phyloP scores from a whole-genome alignment of 2,329 filamentous ascomycete species.

The Chaetomium sp. region DNA sequence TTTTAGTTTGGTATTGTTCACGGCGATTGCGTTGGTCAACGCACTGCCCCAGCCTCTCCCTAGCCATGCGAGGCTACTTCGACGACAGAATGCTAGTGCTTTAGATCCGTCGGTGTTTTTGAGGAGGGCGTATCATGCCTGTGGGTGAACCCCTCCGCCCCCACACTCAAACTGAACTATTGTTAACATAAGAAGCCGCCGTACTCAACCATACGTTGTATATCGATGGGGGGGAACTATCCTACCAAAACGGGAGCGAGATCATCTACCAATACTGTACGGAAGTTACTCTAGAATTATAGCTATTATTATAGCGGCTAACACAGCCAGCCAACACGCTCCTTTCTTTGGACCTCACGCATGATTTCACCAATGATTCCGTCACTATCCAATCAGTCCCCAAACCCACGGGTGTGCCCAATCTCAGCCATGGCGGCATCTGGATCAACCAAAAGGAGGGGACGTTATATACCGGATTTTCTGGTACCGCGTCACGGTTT shows the following conservation, averaged over 20 bases:
- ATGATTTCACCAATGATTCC: slow-evolving; percentile 16
- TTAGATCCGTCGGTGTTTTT: slow-evolving; percentile 14
- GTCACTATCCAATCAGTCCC: slow-evolving; percentile 10
- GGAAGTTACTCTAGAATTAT: not conserved
- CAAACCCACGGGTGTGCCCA: slow-evolving; percentile 14
- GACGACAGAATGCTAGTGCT: slow-evolving; percentile 13
- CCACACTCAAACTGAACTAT: not conserved
- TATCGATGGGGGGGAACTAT: slow-evolving; percentile 22
- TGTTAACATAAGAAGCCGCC: slow-evolving; percentile 14
- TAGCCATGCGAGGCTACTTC: not conserved
- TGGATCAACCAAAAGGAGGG: slow-evolving; percentile 16
- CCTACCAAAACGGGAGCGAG: slow-evolving; percentile 14
- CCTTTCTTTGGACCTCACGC: slow-evolving; percentile 18
- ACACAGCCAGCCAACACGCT: slow-evolving; percentile 14
- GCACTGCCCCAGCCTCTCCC: not conserved
- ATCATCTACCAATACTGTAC: slow-evolving; percentile 21
- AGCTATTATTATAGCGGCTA: not conserved
- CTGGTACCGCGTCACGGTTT: slow-evolving; percentile 14
- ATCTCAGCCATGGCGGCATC: slow-evolving; percentile 14
- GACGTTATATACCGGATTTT: slow-evolving; percentile 18
- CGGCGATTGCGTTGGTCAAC: not conserved
- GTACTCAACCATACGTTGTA: slow-evolving; percentile 21
- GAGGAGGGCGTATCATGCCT: slow-evolving; percentile 22
- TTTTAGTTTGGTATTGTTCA: not conserved
- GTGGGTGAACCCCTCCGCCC: slow-evolving; percentile 10